Percentiles rank a stretch among this genome's conserved stretches.
Evolutionary conservation across 371 early-diverging fungal genomes (phyloP).

Genomic region (Apophysomyces elegans): DNA sequence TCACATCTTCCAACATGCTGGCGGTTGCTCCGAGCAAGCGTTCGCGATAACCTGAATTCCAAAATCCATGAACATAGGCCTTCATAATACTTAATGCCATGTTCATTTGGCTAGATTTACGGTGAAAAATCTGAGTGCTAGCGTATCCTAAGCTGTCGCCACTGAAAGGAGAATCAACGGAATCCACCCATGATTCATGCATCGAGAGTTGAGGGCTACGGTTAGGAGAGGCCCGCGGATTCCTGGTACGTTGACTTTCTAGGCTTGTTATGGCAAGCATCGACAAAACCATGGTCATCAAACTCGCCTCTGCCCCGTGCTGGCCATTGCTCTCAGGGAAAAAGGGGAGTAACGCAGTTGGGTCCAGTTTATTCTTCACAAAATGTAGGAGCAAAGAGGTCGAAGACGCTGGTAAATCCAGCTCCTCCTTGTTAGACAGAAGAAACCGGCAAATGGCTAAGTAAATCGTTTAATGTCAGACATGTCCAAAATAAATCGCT

Average conservation of each 20-base stretch:
- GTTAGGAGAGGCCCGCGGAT: conserved; percentile 17
- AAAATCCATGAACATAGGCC: conserved; percentile 42
- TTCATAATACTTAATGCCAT: neutral
- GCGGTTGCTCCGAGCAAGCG: conserved; percentile 32
- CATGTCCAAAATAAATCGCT: neutral
- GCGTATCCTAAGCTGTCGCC: conserved; percentile 8
- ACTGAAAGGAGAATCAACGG: neutral
- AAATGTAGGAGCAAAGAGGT: conserved; percentile 21
- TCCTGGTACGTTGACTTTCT: conserved; percentile 7
- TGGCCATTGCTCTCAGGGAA: conserved; percentile 15
- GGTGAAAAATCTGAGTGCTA: neutral
- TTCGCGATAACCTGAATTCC: conserved; percentile 44
- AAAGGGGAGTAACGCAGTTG: conserved; percentile 20
- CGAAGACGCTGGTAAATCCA: conserved; percentile 23
- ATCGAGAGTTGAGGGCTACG: conserved; percentile 31
- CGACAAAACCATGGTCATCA: conserved; percentile 30
- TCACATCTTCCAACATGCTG: conserved; percentile 33
- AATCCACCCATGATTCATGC: conserved; percentile 14
- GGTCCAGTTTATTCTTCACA: conserved; percentile 32
- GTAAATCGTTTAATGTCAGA: neutral
- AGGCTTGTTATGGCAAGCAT: conserved; percentile 29
- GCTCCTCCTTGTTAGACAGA: conserved; percentile 22
- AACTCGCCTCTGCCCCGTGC: conserved; percentile 21
- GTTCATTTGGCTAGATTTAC: neutral
- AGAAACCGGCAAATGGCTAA: conserved; percentile 37